Evolutionary conservation across 208 protist species (phyloP).

Genomic region (Vickermania ingenoplastis): DNA sequence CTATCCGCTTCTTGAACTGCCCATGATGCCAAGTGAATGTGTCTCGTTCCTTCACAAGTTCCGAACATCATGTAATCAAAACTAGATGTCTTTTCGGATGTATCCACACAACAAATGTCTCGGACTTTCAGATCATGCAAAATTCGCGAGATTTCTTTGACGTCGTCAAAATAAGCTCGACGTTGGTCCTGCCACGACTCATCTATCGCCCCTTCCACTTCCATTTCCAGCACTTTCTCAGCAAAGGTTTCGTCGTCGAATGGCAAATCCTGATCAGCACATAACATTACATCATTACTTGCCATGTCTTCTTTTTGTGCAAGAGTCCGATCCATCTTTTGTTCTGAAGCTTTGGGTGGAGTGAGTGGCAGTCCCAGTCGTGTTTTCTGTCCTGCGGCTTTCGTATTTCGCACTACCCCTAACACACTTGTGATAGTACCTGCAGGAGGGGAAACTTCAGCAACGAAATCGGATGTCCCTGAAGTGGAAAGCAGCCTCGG

Average conservation of each 20-base stretch:
- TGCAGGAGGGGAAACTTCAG: no score
- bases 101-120: slow-evolving; percentile 81
- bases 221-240: slow-evolving; percentile 81
- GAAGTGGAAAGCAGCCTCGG: no score
- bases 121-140: slow-evolving; percentile 65
- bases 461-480: no score
- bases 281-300: no score
- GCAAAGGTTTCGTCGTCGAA: slow-evolving; percentile 85
- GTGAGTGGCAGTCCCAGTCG: no score
- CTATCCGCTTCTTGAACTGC: slow-evolving; percentile 80
- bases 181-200: slow-evolving; percentile 74
- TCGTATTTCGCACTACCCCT: no score
- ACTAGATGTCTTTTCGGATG: slow-evolving; percentile 67
- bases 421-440: no score
- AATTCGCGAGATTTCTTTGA: slow-evolving; percentile 57
- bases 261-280: no score
- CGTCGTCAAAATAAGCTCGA: slow-evolving; percentile 70
- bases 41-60: slow-evolving; percentile 75
- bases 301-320: no score
- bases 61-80: slow-evolving; percentile 89
- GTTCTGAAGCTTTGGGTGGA: no score
- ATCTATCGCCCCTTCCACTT: slow-evolving; percentile 82
- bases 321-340: no score
- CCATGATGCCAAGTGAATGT: slow-evolving; percentile 86
- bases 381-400: no score